phyloP scores from a whole-genome alignment of 192 early-diverging fungal genomes.

The Mortierella hygrophila region DNA sequence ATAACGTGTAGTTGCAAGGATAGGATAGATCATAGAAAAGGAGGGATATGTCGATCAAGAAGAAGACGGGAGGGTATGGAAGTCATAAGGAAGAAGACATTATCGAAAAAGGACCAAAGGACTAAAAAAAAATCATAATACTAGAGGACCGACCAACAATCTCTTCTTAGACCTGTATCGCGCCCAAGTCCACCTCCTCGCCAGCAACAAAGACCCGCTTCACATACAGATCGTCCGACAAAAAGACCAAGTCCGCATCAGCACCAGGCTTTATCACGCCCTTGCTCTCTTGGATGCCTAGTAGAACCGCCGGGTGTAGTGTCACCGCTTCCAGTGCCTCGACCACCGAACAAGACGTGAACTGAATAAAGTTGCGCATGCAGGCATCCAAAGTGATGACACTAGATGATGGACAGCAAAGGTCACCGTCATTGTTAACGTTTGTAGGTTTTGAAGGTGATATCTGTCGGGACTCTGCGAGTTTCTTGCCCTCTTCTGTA shows the following conservation, averaged over 20 bases:
- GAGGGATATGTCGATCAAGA: no score
- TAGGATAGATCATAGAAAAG: no score
- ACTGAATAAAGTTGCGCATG: constrained; percentile 83
- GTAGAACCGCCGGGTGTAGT: constrained; percentile 78
- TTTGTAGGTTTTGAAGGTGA: neutral
- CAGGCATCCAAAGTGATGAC: constrained; percentile 79
- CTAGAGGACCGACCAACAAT: neutral
- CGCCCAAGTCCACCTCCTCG: constrained; percentile 62
- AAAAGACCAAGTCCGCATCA: constrained; percentile 83
- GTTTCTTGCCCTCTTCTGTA: neutral
- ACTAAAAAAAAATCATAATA: no score
- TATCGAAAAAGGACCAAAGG: no score
- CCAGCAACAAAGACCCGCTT: constrained; percentile 79
- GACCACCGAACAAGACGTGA: constrained; percentile 78
- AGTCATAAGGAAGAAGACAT: no score
- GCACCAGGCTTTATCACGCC: constrained; percentile 78
- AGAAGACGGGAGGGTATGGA: no score
- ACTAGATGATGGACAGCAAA: constrained; percentile 55
- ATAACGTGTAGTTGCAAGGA: no score
- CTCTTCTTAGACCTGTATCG: constrained; percentile 15
- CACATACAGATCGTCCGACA: constrained; percentile 75
- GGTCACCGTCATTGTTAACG: constrained; percentile 45
- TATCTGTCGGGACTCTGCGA: neutral
- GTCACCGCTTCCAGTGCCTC: constrained; percentile 88
- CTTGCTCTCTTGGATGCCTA: constrained; percentile 80